Evolutionary conservation across 139 green algal genomes (phyloP), one percentile per base, ranked within the genome.

Genomic region (Auxenochlorella protothecoides): DNA sequence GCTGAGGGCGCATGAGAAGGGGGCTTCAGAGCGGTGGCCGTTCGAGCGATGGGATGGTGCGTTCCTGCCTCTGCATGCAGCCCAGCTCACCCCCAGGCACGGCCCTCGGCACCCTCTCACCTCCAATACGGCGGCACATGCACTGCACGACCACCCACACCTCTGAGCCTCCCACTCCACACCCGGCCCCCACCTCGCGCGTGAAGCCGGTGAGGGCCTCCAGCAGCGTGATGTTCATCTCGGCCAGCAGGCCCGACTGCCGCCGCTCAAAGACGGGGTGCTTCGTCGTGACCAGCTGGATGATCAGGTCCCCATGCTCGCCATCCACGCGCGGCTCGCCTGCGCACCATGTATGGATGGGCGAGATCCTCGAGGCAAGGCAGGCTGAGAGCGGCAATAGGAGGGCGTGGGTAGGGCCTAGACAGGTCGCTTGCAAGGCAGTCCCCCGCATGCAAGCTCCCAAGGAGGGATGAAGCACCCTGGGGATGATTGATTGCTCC

Each of bases 251-350:
- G 77, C 95, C 80, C 70, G 89, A 74, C 54, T 82, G 83, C 0
- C 76, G n/a, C 5, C 91, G 80, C 72, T 74, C 65, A 71, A 94
- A 95, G 12, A 67, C 56, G 4, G 71, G 15, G 77, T 96, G 72
- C 0, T 80, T 77, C 65, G 56, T 55, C 27, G 76, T 78, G 14
- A 64, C 63, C 14, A 91, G 15, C 16, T 84, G 61, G 68, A 90
- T 74, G 53, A 82, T 88, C 55, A 99, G 83, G 81, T 98, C 95
- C 8, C 95, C 95, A 5, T 92, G 83, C 72, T 99, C 95, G 3
- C 95, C 95, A 75, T 98, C 94, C 4, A 96, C 80, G 16, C 94
- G 70, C 0, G 93, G 90, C 84, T 98, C 93, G 59, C 92, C 93
- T 69, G 97, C 89, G 10, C 14, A 6, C 6, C 27, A 4, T 7